Percentiles rank a stretch among this genome's conserved stretches.
phyloP scores from a whole-genome alignment of 2,329 filamentous ascomycete species.

The Ilyonectria destructans region DNA sequence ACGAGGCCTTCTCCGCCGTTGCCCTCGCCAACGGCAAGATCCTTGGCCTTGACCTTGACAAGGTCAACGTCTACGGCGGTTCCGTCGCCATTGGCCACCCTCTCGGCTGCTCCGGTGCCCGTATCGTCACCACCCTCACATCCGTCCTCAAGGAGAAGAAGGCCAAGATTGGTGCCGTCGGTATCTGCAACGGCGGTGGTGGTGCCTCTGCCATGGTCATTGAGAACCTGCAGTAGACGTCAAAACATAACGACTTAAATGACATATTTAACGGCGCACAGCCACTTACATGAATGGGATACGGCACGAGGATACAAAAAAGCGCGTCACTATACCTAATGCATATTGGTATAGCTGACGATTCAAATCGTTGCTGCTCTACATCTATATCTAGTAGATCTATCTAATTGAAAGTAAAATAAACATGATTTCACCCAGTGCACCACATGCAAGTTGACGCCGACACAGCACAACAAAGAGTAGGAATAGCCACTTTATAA shows the following conservation, averaged over 20 bases:
- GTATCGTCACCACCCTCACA: slow-evolving; percentile 92
- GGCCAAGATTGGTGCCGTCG: slow-evolving; percentile 93
- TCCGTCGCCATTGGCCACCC: slow-evolving; percentile 97
- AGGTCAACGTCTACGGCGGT: slow-evolving; percentile 96
- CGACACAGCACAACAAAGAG: background rate
- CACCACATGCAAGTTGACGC: background rate
- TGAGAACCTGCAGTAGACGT: slow-evolving; percentile 76
- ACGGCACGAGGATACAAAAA: slow-evolving; percentile 38
- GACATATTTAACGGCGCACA: slow-evolving; percentile 33
- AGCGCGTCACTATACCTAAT: slow-evolving; percentile 35
- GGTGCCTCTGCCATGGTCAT: slow-evolving; percentile 95
- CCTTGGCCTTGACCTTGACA: slow-evolving; percentile 83
- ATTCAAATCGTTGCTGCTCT: slow-evolving; percentile 36
- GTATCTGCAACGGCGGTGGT: slow-evolving; percentile 98
- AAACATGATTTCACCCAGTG: slow-evolving; percentile 15
- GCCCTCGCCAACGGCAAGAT: slow-evolving; percentile 97
- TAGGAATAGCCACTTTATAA: slow-evolving; percentile 12
- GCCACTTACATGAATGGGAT: slow-evolving; percentile 35
- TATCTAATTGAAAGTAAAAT: slow-evolving; percentile 37
- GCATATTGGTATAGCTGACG: slow-evolving; percentile 38
- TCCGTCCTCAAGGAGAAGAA: slow-evolving; percentile 92
- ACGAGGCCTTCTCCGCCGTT: slow-evolving; percentile 98
- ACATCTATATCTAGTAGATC: slow-evolving; percentile 44
- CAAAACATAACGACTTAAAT: slow-evolving; percentile 46
- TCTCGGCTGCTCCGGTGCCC: slow-evolving; percentile 92